Base-by-base conservation (phyloP, 2,329 filamentous ascomycete genomes). In the Phyllosticta paracitricarpa region DNA sequence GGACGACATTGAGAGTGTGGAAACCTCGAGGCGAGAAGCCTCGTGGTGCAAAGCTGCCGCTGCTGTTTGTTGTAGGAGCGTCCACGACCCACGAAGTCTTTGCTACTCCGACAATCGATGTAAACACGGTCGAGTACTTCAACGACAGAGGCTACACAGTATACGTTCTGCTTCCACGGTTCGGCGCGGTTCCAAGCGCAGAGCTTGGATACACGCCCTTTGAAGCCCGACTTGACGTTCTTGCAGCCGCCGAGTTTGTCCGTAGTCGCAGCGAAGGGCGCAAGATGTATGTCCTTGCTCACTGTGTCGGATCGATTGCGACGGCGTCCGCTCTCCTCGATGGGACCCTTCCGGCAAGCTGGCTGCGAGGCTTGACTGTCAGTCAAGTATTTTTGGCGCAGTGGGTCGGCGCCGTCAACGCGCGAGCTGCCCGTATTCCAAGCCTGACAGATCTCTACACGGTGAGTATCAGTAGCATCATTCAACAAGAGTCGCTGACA, bases 361-460 rank as follows among this genome's bases (percentile, higher is more conserved):
- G 83, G 82, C 77, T 87, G 65, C 71, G 75, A 19, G 84, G 84
- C 19, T 75, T 87, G 59, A 81, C 79, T 0, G 81, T 78, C 68
- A 83, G 80, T 40, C 83, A 86, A 66, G 83, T 86, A 2, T 86
- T 87, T 69, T 82, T 85, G 76, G 82, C 86, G 70, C 82, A 84
- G 0, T 76, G 82, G 54, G 86, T 83, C 80, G 77, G 77, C 64
- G 70, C 73, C 1, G 69, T 78, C 63, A 87, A 87, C 72, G 76
- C 79, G 71, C 74, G 80, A 65, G 87, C 87, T 73, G 79, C 65
- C 0, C 28, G 58, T 1, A 22, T 35, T 0, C 57, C 55, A 6
- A 2, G 51, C 3, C 60, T 69, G 4, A 54, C 63, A 2, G 61
- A 58, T 25, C 7, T 19, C 25, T 61, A 61, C 40, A 14, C 24